Evolutionary conservation across 352 stramenopile genomes (phyloP).

Genomic region (Phytophthora capsici): DNA sequence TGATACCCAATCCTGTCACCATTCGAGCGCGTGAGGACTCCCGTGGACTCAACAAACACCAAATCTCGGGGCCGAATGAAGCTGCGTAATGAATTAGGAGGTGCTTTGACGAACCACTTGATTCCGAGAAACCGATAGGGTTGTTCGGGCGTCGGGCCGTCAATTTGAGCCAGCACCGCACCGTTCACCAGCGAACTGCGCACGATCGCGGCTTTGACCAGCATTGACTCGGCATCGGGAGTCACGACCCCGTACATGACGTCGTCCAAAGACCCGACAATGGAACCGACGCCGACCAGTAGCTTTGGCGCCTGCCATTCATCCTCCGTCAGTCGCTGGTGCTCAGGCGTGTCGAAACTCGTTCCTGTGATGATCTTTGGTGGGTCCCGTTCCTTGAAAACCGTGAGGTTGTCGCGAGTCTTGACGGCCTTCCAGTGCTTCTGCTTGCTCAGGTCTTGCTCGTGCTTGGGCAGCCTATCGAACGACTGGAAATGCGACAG

Average conservation of each 20-base stretch:
- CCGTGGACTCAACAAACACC: slow-evolving; percentile 50
- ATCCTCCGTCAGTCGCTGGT: slow-evolving; percentile 38
- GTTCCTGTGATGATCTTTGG: slow-evolving; percentile 33
- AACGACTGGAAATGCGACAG: slow-evolving; percentile 42
- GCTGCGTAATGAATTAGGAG: slow-evolving; percentile 28
- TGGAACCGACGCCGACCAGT: slow-evolving; percentile 47
- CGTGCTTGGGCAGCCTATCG: slow-evolving; percentile 10
- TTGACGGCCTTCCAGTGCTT: slow-evolving; percentile 54
- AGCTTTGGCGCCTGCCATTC: slow-evolving; percentile 57
- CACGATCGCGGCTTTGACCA: slow-evolving; percentile 48
- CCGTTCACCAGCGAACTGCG: slow-evolving; percentile 46
- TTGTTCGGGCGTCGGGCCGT: slow-evolving; percentile 33
- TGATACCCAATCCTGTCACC: slow-evolving; percentile 44
- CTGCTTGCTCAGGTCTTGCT: slow-evolving; percentile 33
- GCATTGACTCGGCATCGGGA: slow-evolving; percentile 40
- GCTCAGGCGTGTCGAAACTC: slow-evolving; percentile 35
- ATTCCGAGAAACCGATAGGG: slow-evolving; percentile 55
- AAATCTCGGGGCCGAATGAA: slow-evolving; percentile 50
- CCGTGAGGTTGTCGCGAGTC: slow-evolving; percentile 44
- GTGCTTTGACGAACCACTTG: slow-evolving; percentile 61
- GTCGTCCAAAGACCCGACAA: slow-evolving; percentile 65
- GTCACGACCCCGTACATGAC: slow-evolving; percentile 63
- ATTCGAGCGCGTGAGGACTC: slow-evolving; percentile 35
- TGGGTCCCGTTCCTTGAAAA: slow-evolving; percentile 51
- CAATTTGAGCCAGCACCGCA: slow-evolving; percentile 42